A percentile compares a stretch with the other conserved stretches of the same genome.
These are phyloP conservation scores for Didymella segeticola DNA, from an alignment of 2,329 filamentous ascomycete species.

Conservation along the genomic window DNA sequence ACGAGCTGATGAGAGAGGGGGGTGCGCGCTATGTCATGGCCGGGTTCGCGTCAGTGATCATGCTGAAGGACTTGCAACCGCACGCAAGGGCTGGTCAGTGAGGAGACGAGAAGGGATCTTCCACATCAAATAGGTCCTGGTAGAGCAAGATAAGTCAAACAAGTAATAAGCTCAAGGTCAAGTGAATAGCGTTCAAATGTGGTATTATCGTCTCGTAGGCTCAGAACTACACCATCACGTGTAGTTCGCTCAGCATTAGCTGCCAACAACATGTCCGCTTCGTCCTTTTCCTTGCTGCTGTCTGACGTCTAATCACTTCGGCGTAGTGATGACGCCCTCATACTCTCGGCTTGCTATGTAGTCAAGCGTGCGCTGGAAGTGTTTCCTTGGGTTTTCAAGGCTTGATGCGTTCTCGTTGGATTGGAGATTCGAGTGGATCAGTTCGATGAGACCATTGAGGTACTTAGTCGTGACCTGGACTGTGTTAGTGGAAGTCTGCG, in stretches of 20 bases:
- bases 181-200: background rate
- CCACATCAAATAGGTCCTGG: no score
- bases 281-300: background rate
- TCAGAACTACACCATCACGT: background rate
- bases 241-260: background rate
- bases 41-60: background rate
- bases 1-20: conserved; percentile 2
- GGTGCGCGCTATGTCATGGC: conserved; percentile 2
- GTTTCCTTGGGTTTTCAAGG: conserved; percentile 87
- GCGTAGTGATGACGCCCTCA: conserved; percentile 82
- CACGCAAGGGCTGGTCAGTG: background rate
- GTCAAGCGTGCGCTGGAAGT: conserved; percentile 93
- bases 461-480: conserved; percentile 90
- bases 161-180: background rate
- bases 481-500: conserved; percentile 4
- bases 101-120: background rate
- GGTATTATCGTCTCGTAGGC: background rate
- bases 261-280: background rate
- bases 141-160: background rate
- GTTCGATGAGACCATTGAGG: conserved; percentile 94
- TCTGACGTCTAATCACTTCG: conserved; percentile 50
- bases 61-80: background rate
- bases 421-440: conserved; percentile 94
- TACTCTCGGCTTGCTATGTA: conserved; percentile 93
- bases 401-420: conserved; percentile 83